Conservation (phyloP, 805 yeast genomes). For the Hermanozyma aechmeae region DNA sequence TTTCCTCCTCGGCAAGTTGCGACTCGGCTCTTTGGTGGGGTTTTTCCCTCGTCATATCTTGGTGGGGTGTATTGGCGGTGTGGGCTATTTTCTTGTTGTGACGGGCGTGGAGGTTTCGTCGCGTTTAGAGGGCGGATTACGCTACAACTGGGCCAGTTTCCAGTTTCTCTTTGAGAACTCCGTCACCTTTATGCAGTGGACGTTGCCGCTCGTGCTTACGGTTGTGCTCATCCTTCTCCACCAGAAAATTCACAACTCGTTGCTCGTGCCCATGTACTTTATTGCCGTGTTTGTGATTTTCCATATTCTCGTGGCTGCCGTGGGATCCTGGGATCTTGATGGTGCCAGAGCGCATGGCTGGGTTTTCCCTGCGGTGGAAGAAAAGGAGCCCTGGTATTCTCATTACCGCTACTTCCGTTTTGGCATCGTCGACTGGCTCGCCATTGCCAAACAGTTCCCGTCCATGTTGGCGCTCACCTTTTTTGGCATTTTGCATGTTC, state of each 20-base stretch:
- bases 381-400: slow-evolving; percentile 80
- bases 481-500: slow-evolving; percentile 93
- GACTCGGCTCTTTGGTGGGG: slow-evolving; percentile 79
- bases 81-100: slow-evolving; percentile 82
- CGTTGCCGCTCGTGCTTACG: slow-evolving; percentile 60
- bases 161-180: slow-evolving; percentile 34
- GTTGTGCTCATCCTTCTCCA: slow-evolving; percentile 48
- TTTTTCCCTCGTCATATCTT: slow-evolving; percentile 94
- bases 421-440: slow-evolving; percentile 62
- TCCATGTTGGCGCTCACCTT: slow-evolving; percentile 94
- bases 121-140: slow-evolving; percentile 63
- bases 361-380: slow-evolving; percentile 63
- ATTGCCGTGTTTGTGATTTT: slow-evolving; percentile 60
- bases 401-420: slow-evolving; percentile 72
- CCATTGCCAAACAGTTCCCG: slow-evolving; percentile 64
- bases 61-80: slow-evolving; percentile 98
- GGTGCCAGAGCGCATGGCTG: slow-evolving; percentile 69
- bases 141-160: slow-evolving; percentile 53
- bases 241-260: slow-evolving; percentile 48
- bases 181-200: slow-evolving; percentile 42
- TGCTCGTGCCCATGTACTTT: slow-evolving; percentile 75
- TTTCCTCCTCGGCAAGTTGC: slow-evolving; percentile 64
- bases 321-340: slow-evolving; percentile 58
- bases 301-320: slow-evolving; percentile 55
- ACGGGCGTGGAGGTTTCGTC: slow-evolving; percentile 93